Conservation (phyloP, 2,329 filamentous ascomycete species). For the Hymenoscyphus infarciens region DNA sequence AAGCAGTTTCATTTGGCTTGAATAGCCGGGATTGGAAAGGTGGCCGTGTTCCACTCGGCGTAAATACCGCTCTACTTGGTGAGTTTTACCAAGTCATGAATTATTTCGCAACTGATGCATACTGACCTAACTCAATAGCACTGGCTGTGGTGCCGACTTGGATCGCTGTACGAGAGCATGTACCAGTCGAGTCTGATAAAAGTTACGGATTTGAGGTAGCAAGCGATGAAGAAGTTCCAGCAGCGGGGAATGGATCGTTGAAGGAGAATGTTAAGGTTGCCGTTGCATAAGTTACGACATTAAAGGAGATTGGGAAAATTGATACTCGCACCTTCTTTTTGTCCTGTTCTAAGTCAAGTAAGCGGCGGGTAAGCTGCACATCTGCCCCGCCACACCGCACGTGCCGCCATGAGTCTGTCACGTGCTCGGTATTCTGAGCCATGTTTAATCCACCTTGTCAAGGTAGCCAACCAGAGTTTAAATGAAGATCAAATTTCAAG, state of each 20-base stretch:
- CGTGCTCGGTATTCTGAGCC: no score
- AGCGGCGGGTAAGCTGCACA: no score
- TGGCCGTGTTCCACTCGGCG: conserved; percentile 40
- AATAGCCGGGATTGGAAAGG: conserved; percentile 43
- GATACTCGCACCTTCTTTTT: no score
- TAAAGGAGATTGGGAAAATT: no score
- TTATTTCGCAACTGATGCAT: background rate
- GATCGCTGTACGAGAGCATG: conserved; percentile 14
- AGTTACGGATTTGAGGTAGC: conserved; percentile 4
- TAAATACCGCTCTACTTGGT: conserved; percentile 31
- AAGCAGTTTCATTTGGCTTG: conserved; percentile 43
- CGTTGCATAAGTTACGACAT: background rate
- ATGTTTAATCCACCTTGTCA: no score
- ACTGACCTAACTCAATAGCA: background rate
- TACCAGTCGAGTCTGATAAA: conserved; percentile 13
- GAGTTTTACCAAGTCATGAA: background rate
- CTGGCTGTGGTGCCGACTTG: conserved; percentile 15
- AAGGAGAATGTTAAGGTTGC: background rate
- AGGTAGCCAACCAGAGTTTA: no score
- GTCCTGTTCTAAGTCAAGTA: no score
- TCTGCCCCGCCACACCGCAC: no score
- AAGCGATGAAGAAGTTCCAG: conserved; percentile 15
- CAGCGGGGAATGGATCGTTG: background rate
- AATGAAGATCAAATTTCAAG: no score
- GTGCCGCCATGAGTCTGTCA: no score